Evolutionary conservation across 1,139 yeast genomes (phyloP), one percentile per base, ranked within the genome.

Genomic region (Suhomyces maxii): DNA sequence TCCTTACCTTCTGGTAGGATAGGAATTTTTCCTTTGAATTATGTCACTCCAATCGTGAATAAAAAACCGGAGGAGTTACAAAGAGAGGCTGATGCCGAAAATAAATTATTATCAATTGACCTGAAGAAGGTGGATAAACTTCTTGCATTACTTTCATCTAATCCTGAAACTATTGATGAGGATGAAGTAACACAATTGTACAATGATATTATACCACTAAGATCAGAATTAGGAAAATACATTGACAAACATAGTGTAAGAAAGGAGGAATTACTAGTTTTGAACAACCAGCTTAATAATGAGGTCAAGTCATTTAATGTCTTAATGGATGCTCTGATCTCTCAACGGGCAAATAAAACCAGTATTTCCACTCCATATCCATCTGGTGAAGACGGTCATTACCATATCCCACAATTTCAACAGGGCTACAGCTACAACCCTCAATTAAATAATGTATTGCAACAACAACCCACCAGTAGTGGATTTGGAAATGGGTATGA

Each of bases 11-110:
- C 80, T 47, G 97, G 97, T 0, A 77, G 77, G 47, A 75, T 83
- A 39, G 99, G 99, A 28, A 86, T 93, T n/a, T 90, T 93, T 67
- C 99, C 99, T 0, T 76, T 89, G 48, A 93, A 93, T 64, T 93
- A 93, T 61, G 98, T 93, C 1, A 82, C 90, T 3, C 91, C 91
- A 3, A 71, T 90, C 9, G 80, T 83, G 1, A 86, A 83, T 42
- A 85, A 86, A 37, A 75, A 88, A 0, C 76, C 80, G 1, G 77
- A 77, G 41, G 74, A 73, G 44, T 50, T 72, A 8, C 58, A 57
- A 2, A 55, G 56, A 18, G 80, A 75, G 48, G 38, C 54, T 7
- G 64, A 63, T 33, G 44, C 56, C 9, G 80, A 75, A 50, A 56
- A 58, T 28, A 52, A 55, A 9, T 51, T 75, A 28, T 55, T 73